Percentiles rank a stretch among this genome's conserved stretches.
These are phyloP conservation scores for Oidiodendron maius DNA, from an alignment of 495 filamentous ascomycete genomes.

Conservation along the genomic window DNA sequence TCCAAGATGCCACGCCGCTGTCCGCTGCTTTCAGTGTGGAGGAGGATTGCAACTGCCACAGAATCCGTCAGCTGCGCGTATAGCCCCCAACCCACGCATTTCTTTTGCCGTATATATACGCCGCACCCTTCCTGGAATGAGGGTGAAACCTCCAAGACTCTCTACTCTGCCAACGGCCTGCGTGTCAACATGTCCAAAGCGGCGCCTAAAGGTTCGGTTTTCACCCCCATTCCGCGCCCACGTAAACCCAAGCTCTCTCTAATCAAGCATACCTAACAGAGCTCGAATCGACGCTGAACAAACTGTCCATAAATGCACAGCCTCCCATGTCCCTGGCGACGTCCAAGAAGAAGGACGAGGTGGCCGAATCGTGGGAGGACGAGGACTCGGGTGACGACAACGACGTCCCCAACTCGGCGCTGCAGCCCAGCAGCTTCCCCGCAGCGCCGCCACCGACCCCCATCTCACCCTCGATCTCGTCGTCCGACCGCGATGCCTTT, in stretches of 20 bases:
- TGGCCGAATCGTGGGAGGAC: slow-evolving; percentile 24
- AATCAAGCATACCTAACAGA: slow-evolving; percentile 8
- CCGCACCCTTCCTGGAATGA: too few species aligned
- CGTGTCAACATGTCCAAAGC: not conserved
- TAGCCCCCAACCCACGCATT: too few species aligned
- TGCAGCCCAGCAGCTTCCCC: slow-evolving; percentile 21
- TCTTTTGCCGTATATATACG: too few species aligned
- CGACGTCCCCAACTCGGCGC: slow-evolving; percentile 16
- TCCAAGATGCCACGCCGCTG: too few species aligned
- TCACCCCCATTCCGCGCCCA: not conserved
- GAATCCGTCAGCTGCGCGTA: too few species aligned
- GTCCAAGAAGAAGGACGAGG: slow-evolving; percentile 11
- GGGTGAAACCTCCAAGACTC: too few species aligned
- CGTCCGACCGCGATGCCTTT: slow-evolving; percentile 6
- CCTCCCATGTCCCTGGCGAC: slow-evolving; percentile 11
- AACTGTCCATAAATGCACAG: slow-evolving; percentile 15
- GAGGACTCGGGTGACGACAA: slow-evolving; percentile 20
- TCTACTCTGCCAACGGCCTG: too few species aligned
- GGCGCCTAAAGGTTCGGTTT: slow-evolving; percentile 2
- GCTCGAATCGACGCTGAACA: slow-evolving; percentile 20
- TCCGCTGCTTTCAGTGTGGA: too few species aligned
- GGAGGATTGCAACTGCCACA: too few species aligned
- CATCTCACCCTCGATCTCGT: slow-evolving; percentile 19
- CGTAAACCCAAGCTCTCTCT: not conserved
- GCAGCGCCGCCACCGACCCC: slow-evolving; percentile 27